These are phyloP conservation scores for Globisporangium paroecandrum DNA, from an alignment of 352 stramenopile species.

Conservation along the genomic window DNA sequence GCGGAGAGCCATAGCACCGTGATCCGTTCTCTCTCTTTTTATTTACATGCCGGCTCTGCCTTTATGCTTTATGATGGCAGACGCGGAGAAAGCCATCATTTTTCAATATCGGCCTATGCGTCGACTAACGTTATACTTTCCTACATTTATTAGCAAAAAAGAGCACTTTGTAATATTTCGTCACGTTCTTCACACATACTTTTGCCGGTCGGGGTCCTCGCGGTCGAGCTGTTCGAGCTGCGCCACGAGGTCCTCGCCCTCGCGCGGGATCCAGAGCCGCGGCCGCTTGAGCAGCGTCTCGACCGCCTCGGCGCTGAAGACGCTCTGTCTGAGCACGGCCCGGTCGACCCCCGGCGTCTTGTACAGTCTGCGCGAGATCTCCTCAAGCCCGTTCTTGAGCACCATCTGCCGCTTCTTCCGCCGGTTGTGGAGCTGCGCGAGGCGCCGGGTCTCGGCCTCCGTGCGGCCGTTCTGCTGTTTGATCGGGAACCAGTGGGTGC, in stretches of 20 bases:
- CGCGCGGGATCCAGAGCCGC: slow-evolving; percentile 38
- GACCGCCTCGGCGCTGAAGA: slow-evolving; percentile 32
- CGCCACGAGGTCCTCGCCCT: slow-evolving; percentile 30
- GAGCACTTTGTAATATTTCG: slow-evolving; percentile 2
- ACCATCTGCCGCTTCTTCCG: slow-evolving; percentile 39
- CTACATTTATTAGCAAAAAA: slow-evolving; percentile 2
- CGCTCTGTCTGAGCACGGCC: slow-evolving; percentile 31
- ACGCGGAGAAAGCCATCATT: too few species aligned
- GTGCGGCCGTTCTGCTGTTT: slow-evolving; percentile 38
- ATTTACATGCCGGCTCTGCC: too few species aligned
- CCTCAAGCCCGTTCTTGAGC: slow-evolving; percentile 35
- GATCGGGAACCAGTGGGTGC: slow-evolving; percentile 49
- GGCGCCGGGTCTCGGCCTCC: slow-evolving; percentile 22
- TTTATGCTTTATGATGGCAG: too few species aligned
- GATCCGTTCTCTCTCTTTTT: too few species aligned
- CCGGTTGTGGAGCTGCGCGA: slow-evolving; percentile 31
- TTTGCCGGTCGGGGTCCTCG: slow-evolving; percentile 29
- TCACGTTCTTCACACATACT: slow-evolving; percentile 11
- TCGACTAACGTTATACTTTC: neutral
- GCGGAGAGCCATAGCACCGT: too few species aligned
- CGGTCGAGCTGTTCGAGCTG: slow-evolving; percentile 34
- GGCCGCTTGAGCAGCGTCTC: slow-evolving; percentile 31
- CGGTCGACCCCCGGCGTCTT: slow-evolving; percentile 18
- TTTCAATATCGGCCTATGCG: too few species aligned
- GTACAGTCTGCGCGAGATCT: slow-evolving; percentile 23